Base-by-base conservation (phyloP, 768 basidiomycete species). In the Termitomyces sp. region DNA sequence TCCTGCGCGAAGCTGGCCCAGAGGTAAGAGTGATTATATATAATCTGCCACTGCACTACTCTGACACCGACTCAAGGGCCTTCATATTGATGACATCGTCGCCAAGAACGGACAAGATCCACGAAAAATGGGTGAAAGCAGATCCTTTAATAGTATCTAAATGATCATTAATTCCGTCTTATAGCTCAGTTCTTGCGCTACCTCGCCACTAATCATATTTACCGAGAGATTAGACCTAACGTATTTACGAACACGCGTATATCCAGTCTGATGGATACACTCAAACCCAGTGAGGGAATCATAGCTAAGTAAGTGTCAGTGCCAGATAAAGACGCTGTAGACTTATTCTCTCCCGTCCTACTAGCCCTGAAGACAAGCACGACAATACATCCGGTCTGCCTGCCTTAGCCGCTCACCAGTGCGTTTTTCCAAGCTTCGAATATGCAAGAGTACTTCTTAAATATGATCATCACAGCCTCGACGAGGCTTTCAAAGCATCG, bases 191-290 rank as follows among this genome's bases (percentile, higher is more conserved):
- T 56, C 34, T 23, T 55, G 32, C 42, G 58, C 14, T 56, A 52
- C 32, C 59, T 62, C 9, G 61, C 61, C 7, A 55, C 43, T 5
- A 59, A 52, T 27, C 55, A 62, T 37, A 55, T 62, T n/a, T 62
- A 60, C 34, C 56, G 41, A 14, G 73, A 76, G 57, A 56, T 70
- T 39, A 59, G 19, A 1, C 71, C 72, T 3, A 58, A 73, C 52
- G 66, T 68, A 1, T 76, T 71, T 54, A 55, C 68, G 5, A 68
- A 72, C 52, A 76, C 71, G 45, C 69, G 72, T 9, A 63, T 68
- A 30, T 73, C 73, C 3, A 62, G 66, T 14, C 28, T 63, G 21
- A 55, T 73, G 30, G 72, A 72, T 55, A 70, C 69, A 10, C 25
- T 51, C 10, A 39, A 51, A 5, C 25, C 37, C 11, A 51, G 49